Evolutionary conservation across 2,329 filamentous ascomycete genomes (phyloP).

Genomic region (Colletotrichum sp.): DNA sequence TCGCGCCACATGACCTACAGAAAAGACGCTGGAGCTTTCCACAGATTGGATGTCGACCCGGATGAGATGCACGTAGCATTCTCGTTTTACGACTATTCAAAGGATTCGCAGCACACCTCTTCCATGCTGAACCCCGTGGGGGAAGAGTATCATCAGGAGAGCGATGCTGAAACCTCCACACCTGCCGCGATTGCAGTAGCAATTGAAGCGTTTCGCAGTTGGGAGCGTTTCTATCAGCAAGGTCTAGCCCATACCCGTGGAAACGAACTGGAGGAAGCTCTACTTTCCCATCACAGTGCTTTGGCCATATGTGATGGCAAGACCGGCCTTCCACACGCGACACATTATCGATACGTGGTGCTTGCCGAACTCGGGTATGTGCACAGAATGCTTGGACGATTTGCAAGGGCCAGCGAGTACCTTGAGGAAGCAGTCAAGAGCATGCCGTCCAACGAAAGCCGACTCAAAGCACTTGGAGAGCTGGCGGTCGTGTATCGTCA

Average conservation of each 20-base stretch:
- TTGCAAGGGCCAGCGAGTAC: neutral
- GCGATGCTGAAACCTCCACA: neutral
- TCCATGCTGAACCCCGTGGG: neutral
- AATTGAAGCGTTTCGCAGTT: neutral
- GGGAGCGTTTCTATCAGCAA: neutral
- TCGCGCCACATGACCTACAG: neutral
- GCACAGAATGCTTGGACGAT: neutral
- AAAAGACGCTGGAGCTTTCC: neutral
- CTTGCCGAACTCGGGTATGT: neutral
- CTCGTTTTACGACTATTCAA: neutral
- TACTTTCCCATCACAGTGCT: neutral
- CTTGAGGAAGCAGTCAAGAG: neutral
- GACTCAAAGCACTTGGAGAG: conserved; percentile 27
- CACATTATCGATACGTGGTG: neutral
- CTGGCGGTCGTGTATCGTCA: conserved; percentile 37
- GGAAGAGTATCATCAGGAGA: too few relatives aligned
- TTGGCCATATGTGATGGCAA: neutral
- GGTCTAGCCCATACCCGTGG: neutral
- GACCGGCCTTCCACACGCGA: neutral
- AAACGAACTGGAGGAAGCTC: neutral
- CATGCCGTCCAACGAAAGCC: neutral
- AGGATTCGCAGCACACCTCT: neutral
- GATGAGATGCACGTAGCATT: neutral
- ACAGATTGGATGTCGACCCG: neutral
- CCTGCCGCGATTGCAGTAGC: neutral